These are phyloP conservation scores for Metarhizium sp. DNA, from an alignment of 2,329 filamentous ascomycete species.

Conservation along the genomic window DNA sequence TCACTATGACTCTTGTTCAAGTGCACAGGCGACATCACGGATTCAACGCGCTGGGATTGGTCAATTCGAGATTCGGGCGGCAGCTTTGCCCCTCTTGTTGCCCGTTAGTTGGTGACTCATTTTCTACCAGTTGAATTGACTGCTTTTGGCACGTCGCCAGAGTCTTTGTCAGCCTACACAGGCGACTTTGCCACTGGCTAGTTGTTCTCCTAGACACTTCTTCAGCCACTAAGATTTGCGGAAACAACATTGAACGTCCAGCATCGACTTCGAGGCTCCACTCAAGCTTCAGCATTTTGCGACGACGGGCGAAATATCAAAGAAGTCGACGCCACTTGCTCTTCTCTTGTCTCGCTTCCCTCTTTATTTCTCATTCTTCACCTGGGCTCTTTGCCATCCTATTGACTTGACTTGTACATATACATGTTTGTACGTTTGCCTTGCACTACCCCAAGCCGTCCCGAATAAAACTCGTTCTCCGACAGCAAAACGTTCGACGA, in stretches of 20 bases:
- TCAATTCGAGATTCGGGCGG: neutral
- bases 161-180: conserved; percentile 6
- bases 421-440: neutral
- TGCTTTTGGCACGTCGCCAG: neutral
- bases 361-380: neutral
- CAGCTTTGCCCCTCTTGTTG: neutral
- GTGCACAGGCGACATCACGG: neutral
- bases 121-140: neutral
- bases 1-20: neutral
- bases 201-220: neutral
- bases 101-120: conserved; percentile 1
- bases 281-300: neutral
- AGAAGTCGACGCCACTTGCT: conserved; percentile 8
- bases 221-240: neutral
- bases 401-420: neutral
- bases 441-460: neutral
- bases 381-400: neutral
- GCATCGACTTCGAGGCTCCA: neutral
- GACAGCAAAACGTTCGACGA: neutral
- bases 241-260: neutral
- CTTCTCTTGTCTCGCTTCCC: neutral
- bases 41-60: conserved; percentile 1
- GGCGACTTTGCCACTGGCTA: conserved; percentile 1
- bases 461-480: neutral
- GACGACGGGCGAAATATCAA: neutral